Base-by-base conservation (phyloP, 78 protist species). In the Creolimax fragrantissima region DNA sequence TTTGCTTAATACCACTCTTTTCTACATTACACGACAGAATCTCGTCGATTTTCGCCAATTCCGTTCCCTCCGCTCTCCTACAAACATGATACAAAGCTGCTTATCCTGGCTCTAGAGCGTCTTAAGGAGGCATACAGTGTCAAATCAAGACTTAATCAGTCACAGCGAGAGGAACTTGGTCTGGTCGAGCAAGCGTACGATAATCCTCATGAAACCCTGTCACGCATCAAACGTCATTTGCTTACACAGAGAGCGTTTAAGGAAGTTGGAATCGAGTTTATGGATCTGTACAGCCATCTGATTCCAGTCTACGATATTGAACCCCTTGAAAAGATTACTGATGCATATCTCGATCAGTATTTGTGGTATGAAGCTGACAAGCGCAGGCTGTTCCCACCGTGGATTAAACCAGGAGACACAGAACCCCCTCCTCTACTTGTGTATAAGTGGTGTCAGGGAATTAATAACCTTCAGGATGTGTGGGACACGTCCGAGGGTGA, bases 311-410 rank as follows among this genome's bases (percentile, higher is more conserved):
- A 98, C 95, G 99, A 97, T 45, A 94, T 99, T 67, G 99, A 99
- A 81, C 99, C 99, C 6, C 94, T 98, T 37, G 99, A 99, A 95
- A 99, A 99, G 99, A 98, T 99, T 93, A 98, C 99, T n/a, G 99
- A 99, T 94, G 99, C 99, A 35, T 99, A 99, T 94, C 96, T 99
- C 58, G 99, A 99, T 93, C 99, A 98, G 88, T 99, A 98, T 93
- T 94, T 99, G 41, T 98, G 99, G 99, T 99, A 97, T 91, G 99
- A 99, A 91, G 98, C 99, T 0, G 99, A 98, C 94, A 98, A 97
- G 94, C 95, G 99, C 41, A 96, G 94, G 39, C 95, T 99, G 43
- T 98, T 99, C 97, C 99, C 99, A 81, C 97, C 97, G 94, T 99
- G 99, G 99, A 94, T 99, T 93, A 99, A 99, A 93, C 99, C 99